phyloP scores from a whole-genome alignment of 352 stramenopile species.

The Vaucheria bursata region DNA sequence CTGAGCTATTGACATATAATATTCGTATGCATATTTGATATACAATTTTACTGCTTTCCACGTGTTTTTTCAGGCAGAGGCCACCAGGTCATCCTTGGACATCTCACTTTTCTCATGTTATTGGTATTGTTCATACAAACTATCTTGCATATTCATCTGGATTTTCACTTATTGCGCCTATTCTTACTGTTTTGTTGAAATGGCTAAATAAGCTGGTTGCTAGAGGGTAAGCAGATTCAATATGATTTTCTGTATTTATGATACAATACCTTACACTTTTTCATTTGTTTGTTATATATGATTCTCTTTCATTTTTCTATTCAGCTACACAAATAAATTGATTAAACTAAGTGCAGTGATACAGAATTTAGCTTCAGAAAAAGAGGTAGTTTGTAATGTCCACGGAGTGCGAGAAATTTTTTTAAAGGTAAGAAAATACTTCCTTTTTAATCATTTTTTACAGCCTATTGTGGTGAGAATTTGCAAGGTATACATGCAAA shows the following conservation, averaged over 20 bases:
- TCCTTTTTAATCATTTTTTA: too few species aligned
- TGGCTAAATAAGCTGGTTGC: slow-evolving; percentile 10
- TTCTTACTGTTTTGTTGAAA: slow-evolving; percentile 38
- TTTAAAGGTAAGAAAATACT: slow-evolving; percentile 51
- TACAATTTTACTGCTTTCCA: too few species aligned
- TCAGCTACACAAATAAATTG: slow-evolving; percentile 63
- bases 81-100: slow-evolving; percentile 22
- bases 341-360: slow-evolving; percentile 65
- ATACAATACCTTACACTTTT: not conserved
- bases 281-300: not conserved
- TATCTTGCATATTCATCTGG: slow-evolving; percentile 39
- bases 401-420: slow-evolving; percentile 65
- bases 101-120: slow-evolving; percentile 25
- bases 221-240: not conserved
- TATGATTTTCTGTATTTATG: not conserved
- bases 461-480: not conserved
- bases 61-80: slow-evolving; percentile 16
- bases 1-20: too few species aligned
- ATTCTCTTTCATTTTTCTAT: slow-evolving; percentile 54
- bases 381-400: slow-evolving; percentile 66
- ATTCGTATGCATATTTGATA: too few species aligned
- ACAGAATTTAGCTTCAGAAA: slow-evolving; percentile 60
- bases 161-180: slow-evolving; percentile 31
- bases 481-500: not conserved
- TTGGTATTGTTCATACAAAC: slow-evolving; percentile 44